Evolutionary conservation across 139 green algal genomes (phyloP), one percentile per base, ranked within the genome.

Genomic region (Diplosphaera chodatii): DNA sequence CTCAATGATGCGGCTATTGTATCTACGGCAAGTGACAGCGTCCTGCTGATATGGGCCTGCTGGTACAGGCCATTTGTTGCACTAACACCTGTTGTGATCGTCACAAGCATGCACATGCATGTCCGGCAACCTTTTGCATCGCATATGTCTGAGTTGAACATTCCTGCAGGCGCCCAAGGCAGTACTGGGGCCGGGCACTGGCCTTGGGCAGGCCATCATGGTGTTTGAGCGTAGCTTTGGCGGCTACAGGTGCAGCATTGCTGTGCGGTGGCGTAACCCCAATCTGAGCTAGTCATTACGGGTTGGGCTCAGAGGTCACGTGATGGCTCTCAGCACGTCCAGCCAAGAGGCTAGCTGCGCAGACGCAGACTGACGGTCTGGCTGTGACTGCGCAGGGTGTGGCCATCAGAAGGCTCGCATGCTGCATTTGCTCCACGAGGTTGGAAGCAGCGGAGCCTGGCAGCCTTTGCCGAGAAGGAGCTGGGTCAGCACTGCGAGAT

Each of bases 141-240:
- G n/a, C n/a, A n/a, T n/a, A n/a, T n/a, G n/a, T n/a, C 8, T 22
- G 1, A 13, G 28, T 29, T 67, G 21, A 4, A 67, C 66, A 30
- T 63, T 27, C 25, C 33, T 62, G 32, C 73, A 88, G 86, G 89
- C 82, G 0, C 91, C 91, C 30, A 94, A 90, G 64, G 84, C 79
- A 3, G 88, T 96, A 13, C 85, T 97, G 77, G 93, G 93, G n/a
- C 93, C 93, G 0, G 93, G 93, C 70, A 98, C 93, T 0, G 93
- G 93, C 3, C 84, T 98, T 63, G 93, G 93, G 10, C 82, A 95
- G 56, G 89, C 90, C 3, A 83, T 94, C 76, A 82, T 98, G 63
- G 89, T 96, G 64, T 97, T 88, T 88, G 88, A 96, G 77, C 73
- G 84, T 40, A 68, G 28, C 27, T 66, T 64, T 31, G 69, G 59